Conservation (phyloP, 441 rosid species). For the Erodium texanum region DNA sequence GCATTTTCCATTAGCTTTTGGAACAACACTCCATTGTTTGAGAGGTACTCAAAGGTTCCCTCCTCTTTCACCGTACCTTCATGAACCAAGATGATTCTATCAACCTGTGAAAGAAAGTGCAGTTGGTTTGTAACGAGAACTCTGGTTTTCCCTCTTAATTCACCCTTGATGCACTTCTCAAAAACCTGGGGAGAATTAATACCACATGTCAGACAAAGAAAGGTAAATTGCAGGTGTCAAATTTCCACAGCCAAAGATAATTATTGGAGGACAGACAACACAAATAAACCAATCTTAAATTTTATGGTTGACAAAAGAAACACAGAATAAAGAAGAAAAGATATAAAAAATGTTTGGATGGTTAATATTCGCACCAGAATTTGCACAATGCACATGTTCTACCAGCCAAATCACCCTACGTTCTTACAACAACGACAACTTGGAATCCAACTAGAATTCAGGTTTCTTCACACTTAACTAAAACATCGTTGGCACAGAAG, state of each 20-base stretch:
- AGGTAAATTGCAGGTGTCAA: slow-evolving; percentile 7
- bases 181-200: slow-evolving; percentile 52
- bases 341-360: background rate
- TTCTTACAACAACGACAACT: background rate
- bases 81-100: slow-evolving; percentile 68
- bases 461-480: background rate
- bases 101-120: slow-evolving; percentile 92
- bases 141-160: slow-evolving; percentile 69
- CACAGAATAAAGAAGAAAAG: background rate
- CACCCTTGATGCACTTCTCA: slow-evolving; percentile 78
- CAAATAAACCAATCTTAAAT: no score
- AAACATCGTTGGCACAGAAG: background rate
- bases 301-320: background rate
- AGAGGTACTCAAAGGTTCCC: slow-evolving; percentile 87
- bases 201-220: slow-evolving; percentile 19
- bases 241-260: slow-evolving; percentile 6
- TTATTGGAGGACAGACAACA: background rate
- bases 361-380: background rate
- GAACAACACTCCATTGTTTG: slow-evolving; percentile 56
- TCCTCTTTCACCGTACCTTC: slow-evolving; percentile 83
- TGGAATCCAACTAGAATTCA: slow-evolving; percentile 6
- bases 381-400: background rate
- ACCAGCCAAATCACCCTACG: background rate
- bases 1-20: slow-evolving; percentile 96
- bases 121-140: slow-evolving; percentile 97